A percentile compares a stretch with the other conserved stretches of the same genome.
Evolutionary conservation across 495 filamentous ascomycete genomes (phyloP).

Genomic region (Aspergillus incahuasiensis): DNA sequence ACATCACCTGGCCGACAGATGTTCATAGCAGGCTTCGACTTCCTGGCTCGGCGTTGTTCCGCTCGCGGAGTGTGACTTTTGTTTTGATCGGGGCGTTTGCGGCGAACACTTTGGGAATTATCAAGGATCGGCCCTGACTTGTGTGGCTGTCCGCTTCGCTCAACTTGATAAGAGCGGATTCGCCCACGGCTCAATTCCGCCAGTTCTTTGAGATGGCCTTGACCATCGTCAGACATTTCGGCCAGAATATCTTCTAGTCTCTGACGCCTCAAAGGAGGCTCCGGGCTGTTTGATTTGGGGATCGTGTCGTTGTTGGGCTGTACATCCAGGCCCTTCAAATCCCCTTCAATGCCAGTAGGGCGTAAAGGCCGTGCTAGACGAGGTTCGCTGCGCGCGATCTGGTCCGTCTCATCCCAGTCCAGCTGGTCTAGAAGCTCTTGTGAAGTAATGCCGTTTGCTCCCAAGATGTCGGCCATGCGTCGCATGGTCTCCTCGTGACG

Average conservation of each 20-base stretch:
- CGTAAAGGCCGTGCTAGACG: conserved; percentile 16
- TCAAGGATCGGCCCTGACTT: neutral
- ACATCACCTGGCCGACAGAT: conserved; percentile 27
- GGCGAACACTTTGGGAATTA: conserved; percentile 33
- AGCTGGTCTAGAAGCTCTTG: conserved; percentile 53
- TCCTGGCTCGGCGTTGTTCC: conserved; percentile 9
- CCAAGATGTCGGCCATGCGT: conserved; percentile 71
- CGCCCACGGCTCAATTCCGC: conserved; percentile 14
- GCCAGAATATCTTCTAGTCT: conserved; percentile 16
- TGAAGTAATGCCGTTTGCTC: conserved; percentile 60
- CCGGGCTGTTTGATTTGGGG: neutral
- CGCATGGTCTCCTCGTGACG: conserved; percentile 73
- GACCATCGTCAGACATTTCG: conserved; percentile 20
- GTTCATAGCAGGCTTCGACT: conserved; percentile 14
- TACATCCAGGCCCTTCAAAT: conserved; percentile 36
- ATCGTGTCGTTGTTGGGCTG: conserved; percentile 1
- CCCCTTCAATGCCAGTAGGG: conserved; percentile 33
- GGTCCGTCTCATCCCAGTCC: conserved; percentile 43
- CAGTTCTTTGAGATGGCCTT: conserved; percentile 20
- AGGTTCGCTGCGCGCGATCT: conserved; percentile 28
- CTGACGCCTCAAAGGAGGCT: neutral
- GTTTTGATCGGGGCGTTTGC: conserved; percentile 27
- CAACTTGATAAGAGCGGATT: conserved; percentile 13
- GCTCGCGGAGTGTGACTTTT: conserved; percentile 13
- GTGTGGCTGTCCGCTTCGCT: conserved; percentile 9